These are phyloP conservation scores for Trametes sp. DNA, from an alignment of 1,284 basidiomycete species.

Conservation along the genomic window DNA sequence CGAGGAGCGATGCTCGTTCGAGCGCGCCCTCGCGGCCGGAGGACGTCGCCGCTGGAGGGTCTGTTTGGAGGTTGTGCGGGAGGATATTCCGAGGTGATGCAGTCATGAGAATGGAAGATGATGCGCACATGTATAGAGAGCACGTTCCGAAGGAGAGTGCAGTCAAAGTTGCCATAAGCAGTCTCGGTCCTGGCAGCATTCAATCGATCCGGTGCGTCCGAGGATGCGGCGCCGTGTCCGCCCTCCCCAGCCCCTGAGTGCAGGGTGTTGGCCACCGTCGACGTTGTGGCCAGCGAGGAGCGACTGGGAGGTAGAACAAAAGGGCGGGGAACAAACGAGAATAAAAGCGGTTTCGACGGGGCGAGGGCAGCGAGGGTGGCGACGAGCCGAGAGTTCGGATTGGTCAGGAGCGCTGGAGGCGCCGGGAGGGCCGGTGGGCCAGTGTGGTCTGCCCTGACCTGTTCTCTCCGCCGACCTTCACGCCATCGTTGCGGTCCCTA, in stretches of 20 bases:
- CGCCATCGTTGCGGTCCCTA: constrained; percentile 42
- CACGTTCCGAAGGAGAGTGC: constrained; percentile 27
- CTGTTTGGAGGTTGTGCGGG: constrained; percentile 17
- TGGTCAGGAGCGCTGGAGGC: constrained; percentile 26
- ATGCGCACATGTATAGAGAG: constrained; percentile 34
- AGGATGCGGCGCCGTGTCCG: constrained; percentile 22
- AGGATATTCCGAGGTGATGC: constrained; percentile 27
- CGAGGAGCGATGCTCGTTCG: background rate
- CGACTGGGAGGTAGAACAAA: constrained; percentile 8
- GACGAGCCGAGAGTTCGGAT: constrained; percentile 33
- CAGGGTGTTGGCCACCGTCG: background rate
- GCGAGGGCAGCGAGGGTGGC: constrained; percentile 27
- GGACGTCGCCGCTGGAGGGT: background rate
- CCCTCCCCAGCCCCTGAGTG: constrained; percentile 2
- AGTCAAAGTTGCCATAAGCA: constrained; percentile 29
- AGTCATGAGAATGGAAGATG: constrained; percentile 37
- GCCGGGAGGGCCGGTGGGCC: constrained; percentile 31
- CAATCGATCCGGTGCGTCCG: constrained; percentile 37
- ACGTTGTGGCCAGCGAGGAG: background rate
- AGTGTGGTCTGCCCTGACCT: constrained; percentile 37
- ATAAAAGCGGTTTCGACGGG: constrained; percentile 8
- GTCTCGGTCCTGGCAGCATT: constrained; percentile 26
- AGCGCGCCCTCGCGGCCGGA: background rate
- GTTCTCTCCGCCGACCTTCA: constrained; percentile 43
- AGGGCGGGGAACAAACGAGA: constrained; percentile 11